These are phyloP conservation scores for Gracilaria caudata DNA, from an alignment of 23 red algal species.

Conservation along the genomic window DNA sequence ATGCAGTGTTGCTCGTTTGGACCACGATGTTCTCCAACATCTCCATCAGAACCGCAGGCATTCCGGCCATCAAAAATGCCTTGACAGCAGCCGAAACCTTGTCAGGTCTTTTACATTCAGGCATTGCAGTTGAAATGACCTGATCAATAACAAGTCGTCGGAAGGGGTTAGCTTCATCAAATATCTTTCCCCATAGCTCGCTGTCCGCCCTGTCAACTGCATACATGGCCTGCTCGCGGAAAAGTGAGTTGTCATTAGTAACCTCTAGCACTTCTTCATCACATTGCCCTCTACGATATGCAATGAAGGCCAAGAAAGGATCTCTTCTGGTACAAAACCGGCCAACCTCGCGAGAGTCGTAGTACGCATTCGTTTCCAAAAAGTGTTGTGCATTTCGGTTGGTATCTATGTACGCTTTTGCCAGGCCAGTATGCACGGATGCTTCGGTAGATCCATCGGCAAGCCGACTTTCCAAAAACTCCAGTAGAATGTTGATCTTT, in stretches of 20 bases:
- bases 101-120: constrained; percentile 80
- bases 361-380: constrained; percentile 95
- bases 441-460: constrained; percentile 89
- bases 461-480: constrained; percentile 87
- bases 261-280: constrained; percentile 94
- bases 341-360: constrained; percentile 90
- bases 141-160: constrained; percentile 89
- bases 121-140: constrained; percentile 85
- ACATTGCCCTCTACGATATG: constrained; percentile 83
- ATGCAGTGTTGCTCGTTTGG: constrained; percentile 82
- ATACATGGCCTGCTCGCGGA: constrained; percentile 94
- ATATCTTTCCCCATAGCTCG: constrained; percentile 88
- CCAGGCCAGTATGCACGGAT: constrained; percentile 91
- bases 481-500: constrained; percentile 78
- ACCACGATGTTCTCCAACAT: constrained; percentile 98
- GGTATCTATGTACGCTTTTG: constrained; percentile 92
- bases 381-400: constrained; percentile 96
- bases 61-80: constrained; percentile 88
- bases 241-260: constrained; percentile 88
- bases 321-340: constrained; percentile 90
- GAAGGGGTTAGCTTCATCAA: constrained; percentile 77
- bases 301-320: constrained; percentile 90
- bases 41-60: constrained; percentile 95
- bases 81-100: constrained; percentile 91
- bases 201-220: constrained; percentile 82